Conservation (phyloP, 1,284 basidiomycete genomes). For the Apiotrichum brassicae region DNA sequence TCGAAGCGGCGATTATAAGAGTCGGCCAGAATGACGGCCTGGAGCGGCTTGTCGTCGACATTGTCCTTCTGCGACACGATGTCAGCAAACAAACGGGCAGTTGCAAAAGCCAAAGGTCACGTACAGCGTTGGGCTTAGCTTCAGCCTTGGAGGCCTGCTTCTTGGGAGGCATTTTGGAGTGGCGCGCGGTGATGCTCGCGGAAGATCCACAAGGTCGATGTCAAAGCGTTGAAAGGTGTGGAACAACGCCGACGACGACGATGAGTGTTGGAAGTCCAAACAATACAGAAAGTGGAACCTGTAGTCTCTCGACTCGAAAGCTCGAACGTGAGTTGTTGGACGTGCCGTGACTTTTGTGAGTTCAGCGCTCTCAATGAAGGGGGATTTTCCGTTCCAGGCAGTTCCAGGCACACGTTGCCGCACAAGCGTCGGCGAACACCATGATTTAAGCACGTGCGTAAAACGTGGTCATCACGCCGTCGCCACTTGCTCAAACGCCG, state of each 20-base stretch:
- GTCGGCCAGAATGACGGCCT: slow-evolving; percentile 89
- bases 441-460: too few relatives aligned
- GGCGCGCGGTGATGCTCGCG: background rate
- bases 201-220: background rate
- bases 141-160: slow-evolving; percentile 31
- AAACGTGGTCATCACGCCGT: slow-evolving; percentile 1
- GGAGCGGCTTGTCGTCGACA: slow-evolving; percentile 69
- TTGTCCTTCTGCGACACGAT: slow-evolving; percentile 34
- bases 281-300: too few relatives aligned
- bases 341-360: too few relatives aligned
- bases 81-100: slow-evolving; percentile 21
- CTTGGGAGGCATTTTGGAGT: slow-evolving; percentile 35
- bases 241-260: too few relatives aligned
- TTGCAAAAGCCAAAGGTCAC: background rate
- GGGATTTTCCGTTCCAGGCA: background rate
- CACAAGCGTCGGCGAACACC: too few relatives aligned
- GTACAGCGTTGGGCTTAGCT: slow-evolving; percentile 16
- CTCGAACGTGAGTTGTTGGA: too few relatives aligned
- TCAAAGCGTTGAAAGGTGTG: background rate
- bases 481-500: slow-evolving; percentile 6
- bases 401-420: background rate
- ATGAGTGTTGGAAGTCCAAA: too few relatives aligned
- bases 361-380: too few relatives aligned
- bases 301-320: too few relatives aligned
- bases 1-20: slow-evolving; percentile 90